These are phyloP conservation scores for Scutellaria galericulata DNA, from an alignment of 257 asterid species.

Conservation along the genomic window DNA sequence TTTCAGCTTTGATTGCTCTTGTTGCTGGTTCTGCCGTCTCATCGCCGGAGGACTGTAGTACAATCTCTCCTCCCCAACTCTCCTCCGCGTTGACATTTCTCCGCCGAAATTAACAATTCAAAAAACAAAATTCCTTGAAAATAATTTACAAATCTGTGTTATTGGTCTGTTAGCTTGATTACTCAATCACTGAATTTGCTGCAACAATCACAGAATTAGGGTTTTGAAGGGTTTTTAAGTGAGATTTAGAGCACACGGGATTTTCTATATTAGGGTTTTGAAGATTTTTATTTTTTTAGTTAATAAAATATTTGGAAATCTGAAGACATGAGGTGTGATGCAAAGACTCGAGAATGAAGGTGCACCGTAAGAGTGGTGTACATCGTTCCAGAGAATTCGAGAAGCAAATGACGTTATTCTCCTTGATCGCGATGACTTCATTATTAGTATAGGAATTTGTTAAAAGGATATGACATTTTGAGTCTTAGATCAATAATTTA, in stretches of 20 bases:
- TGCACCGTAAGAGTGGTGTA: constrained; percentile 38
- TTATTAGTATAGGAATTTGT: too few relatives aligned
- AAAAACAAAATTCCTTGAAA: constrained; percentile 2
- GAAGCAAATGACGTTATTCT: constrained; percentile 23
- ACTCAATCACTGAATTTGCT: neutral
- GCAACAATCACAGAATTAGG: neutral
- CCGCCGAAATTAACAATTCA: constrained; percentile 23
- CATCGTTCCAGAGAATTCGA: constrained; percentile 28
- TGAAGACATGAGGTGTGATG: constrained; percentile 30
- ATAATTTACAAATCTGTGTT: neutral
- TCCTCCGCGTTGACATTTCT: constrained; percentile 57
- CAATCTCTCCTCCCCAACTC: constrained; percentile 63
- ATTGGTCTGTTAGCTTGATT: constrained; percentile 15
- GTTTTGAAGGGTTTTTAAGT: constrained; percentile 30
- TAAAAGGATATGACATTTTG: too few relatives aligned
- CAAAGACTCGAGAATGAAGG: constrained; percentile 43
- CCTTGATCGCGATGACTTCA: neutral
- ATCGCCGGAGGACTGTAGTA: constrained; percentile 89
- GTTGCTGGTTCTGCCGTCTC: constrained; percentile 59
- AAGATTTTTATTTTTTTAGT: constrained; percentile 29
- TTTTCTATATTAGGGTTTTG: constrained; percentile 38
- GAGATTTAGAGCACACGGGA: constrained; percentile 10
- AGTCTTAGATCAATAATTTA: too few relatives aligned
- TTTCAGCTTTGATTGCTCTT: constrained; percentile 47
- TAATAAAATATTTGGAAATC: neutral